Conservation (phyloP, 2,329 filamentous ascomycete genomes). For the Xylaria sp. region DNA sequence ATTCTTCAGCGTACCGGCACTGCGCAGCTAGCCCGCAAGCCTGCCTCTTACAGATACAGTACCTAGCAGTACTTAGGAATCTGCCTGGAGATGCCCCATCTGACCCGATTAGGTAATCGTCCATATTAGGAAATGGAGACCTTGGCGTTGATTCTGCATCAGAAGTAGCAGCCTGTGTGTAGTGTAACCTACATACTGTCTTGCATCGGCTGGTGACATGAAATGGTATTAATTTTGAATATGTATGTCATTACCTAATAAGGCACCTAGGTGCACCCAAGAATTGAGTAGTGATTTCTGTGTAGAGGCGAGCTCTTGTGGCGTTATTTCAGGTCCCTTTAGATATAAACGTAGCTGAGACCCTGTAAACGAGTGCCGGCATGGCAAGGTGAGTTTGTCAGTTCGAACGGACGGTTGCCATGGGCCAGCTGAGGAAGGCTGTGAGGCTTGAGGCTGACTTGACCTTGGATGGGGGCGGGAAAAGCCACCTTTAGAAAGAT, state of each 20-base stretch:
- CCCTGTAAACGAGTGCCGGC: too few species aligned
- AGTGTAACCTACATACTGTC: not conserved
- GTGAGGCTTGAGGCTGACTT: not conserved
- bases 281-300: too few species aligned
- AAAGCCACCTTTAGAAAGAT: not conserved
- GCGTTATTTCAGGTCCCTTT: too few species aligned
- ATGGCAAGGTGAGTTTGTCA: too few species aligned
- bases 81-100: not conserved
- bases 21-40: not conserved
- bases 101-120: constrained; percentile 2
- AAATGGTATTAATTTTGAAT: not conserved
- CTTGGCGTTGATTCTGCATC: not conserved
- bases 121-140: not conserved
- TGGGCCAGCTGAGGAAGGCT: not conserved
- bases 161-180: not conserved
- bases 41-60: not conserved
- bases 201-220: constrained; percentile 7
- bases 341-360: too few species aligned
- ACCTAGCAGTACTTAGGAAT: not conserved
- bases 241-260: too few species aligned
- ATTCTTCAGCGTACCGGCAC: not conserved
- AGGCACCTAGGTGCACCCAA: too few species aligned
- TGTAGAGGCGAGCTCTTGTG: too few species aligned
- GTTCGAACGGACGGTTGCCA: not conserved
- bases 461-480: not conserved